A percentile compares a stretch with the other conserved stretches of the same genome.
Evolutionary conservation across 2,329 filamentous ascomycete genomes (phyloP).

Genomic region (Pestalotiopsis sp.): DNA sequence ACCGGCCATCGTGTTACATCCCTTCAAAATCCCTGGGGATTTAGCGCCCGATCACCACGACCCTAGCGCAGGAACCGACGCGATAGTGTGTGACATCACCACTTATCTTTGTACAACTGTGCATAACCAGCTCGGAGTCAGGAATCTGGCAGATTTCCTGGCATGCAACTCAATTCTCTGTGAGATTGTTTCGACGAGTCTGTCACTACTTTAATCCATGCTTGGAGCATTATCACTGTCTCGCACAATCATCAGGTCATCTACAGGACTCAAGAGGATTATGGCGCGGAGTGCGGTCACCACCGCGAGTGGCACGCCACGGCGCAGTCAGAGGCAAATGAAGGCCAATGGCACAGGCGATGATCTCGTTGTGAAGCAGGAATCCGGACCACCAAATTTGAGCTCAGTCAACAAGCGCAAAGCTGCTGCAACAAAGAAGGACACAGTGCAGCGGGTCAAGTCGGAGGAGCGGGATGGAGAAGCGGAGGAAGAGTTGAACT

Average conservation of each 20-base stretch:
- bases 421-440: background rate
- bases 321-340: slow-evolving; percentile 12
- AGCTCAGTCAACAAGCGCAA: background rate
- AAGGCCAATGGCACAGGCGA: background rate
- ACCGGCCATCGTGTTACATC: background rate
- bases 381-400: slow-evolving; percentile 6
- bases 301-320: slow-evolving; percentile 1
- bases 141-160: background rate
- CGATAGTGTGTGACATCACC: slow-evolving; percentile 10
- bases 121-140: background rate
- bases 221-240: background rate
- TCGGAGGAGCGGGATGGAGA: slow-evolving; percentile 16
- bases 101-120: background rate
- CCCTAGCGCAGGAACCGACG: slow-evolving; percentile 15
- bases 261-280: background rate
- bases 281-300: slow-evolving; percentile 13
- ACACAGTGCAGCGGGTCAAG: slow-evolving; percentile 19
- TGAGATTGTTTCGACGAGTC: background rate
- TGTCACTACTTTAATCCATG: background rate
- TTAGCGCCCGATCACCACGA: background rate
- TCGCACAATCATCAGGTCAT: background rate
- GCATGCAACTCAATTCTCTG: background rate
- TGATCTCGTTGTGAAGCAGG: slow-evolving; percentile 15
- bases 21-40: background rate
- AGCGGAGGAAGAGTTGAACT: background rate